Percentiles rank a stretch among this genome's conserved stretches.
These are phyloP conservation scores for Wickerhamomyces queroliae DNA, from an alignment of 805 yeast species.

Conservation along the genomic window DNA sequence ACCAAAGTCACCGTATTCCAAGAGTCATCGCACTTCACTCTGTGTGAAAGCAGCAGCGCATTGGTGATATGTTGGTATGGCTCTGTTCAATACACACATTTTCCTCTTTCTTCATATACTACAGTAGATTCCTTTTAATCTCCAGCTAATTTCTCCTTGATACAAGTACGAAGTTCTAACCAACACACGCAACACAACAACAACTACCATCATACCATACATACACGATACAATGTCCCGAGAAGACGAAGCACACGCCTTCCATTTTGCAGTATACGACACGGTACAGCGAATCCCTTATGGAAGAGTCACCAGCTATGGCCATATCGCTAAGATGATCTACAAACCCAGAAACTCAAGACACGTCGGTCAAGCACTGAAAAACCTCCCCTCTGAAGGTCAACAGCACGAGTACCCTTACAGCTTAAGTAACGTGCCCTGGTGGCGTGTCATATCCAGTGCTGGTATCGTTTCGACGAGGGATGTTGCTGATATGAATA, in stretches of 20 bases:
- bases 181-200: no score
- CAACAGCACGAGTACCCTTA: constrained; percentile 16
- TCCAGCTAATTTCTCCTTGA: no score
- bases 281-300: constrained; percentile 48
- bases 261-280: constrained; percentile 56
- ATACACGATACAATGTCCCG: constrained; percentile 2
- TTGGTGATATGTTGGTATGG: no score
- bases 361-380: constrained; percentile 69
- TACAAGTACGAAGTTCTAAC: no score
- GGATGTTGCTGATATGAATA: constrained; percentile 33
- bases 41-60: no score
- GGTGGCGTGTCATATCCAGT: constrained; percentile 78
- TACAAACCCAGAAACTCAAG: constrained; percentile 62
- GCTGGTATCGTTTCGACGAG: constrained; percentile 57
- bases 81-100: no score
- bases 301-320: constrained; percentile 68
- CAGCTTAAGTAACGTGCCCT: constrained; percentile 41
- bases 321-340: constrained; percentile 64
- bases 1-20: no score
- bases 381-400: constrained; percentile 34
- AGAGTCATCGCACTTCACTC: no score
- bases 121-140: no score
- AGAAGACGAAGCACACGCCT: constrained; percentile 44
- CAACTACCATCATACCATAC: neutral
- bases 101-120: no score